Conservation (phyloP, 225 moss, liverwort and hornwort genomes). For the Polytrichum commune region DNA sequence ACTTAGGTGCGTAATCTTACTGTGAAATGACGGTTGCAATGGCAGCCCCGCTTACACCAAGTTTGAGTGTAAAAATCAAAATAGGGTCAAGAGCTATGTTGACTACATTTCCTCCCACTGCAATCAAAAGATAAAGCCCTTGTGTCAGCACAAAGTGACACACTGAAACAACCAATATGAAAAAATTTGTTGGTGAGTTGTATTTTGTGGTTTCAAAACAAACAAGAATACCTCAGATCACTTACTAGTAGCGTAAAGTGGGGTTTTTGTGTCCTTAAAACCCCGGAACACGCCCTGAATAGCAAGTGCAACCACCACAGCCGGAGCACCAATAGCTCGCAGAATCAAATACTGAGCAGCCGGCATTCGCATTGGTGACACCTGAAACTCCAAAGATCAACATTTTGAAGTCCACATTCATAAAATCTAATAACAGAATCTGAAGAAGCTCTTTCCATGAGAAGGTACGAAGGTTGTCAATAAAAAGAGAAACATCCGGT, state of each 20-base stretch:
- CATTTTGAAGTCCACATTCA: too few relatives aligned
- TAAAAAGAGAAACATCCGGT: too few relatives aligned
- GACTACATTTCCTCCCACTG: slow-evolving; percentile 84
- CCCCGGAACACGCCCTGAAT: slow-evolving; percentile 94
- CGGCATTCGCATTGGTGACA: slow-evolving; percentile 70
- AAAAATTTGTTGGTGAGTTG: too few relatives aligned
- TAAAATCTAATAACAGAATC: neutral
- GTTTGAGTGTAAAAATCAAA: slow-evolving; percentile 68
- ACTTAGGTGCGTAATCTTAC: slow-evolving; percentile 34
- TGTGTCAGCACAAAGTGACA: neutral
- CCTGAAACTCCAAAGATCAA: slow-evolving; percentile 27
- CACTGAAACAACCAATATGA: too few relatives aligned
- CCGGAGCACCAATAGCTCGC: slow-evolving; percentile 86
- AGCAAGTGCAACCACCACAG: slow-evolving; percentile 82
- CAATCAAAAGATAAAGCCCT: slow-evolving; percentile 9
- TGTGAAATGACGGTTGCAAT: slow-evolving; percentile 82
- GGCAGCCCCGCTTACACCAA: slow-evolving; percentile 89
- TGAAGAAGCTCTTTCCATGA: too few relatives aligned
- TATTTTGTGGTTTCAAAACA: too few relatives aligned
- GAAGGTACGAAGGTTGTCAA: too few relatives aligned
- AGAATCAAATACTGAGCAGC: slow-evolving; percentile 74
- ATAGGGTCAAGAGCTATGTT: slow-evolving; percentile 80
- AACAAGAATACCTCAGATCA: neutral
- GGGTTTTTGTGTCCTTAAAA: slow-evolving; percentile 95
- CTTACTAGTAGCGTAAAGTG: slow-evolving; percentile 74